Base-by-base conservation (phyloP, 345 rosid species). In the Laguncularia racemosa region DNA sequence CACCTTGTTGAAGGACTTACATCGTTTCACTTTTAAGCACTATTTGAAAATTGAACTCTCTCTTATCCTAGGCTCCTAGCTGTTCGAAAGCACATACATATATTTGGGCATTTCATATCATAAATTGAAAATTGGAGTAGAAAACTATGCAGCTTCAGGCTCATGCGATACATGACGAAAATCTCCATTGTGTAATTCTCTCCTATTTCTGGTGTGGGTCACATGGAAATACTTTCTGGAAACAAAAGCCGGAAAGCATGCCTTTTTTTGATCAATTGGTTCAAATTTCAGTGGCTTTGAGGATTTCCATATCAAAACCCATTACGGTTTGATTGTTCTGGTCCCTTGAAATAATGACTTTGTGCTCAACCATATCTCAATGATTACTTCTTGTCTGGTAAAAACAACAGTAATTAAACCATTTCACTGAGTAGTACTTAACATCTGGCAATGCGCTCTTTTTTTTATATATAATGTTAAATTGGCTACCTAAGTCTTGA, bases 181-280 rank as follows among this genome's bases (percentile, higher is more conserved):
- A 62, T 17, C 58, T 21, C 58, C 50, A 48, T 38, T 21, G 44
- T 53, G 51, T 17, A 16, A 44, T 18, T 56, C 14, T 45, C 16
- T 48, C 38, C 17, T 18, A 21, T 46, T 2, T 46, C 48, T 15
- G 16, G 45, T 33, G 54, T 55, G 67, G 67, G 54, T 55, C 67
- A 63, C 49, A 20, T 21, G 12, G 63, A 18, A 62, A 44, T 28
- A 38, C 28, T 46, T 53, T 44, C 40, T 28, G 20, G 53, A 46
- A 16, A 19, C 16, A 53, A 45, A 62, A 63, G 59, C 53, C 60
- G 48, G 18, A 20, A 55, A 55, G 20, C 59, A 38, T 63, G 67
- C 60, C 60, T 55, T 55, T 12, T n/a, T 33, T 55, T 20, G 46
- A 6, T 17, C 44, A 55, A 33, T 21, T 16, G 46, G 58, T 55